Conservation (phyloP, 192 early-diverging fungal species). For the Coemansia sp. region DNA sequence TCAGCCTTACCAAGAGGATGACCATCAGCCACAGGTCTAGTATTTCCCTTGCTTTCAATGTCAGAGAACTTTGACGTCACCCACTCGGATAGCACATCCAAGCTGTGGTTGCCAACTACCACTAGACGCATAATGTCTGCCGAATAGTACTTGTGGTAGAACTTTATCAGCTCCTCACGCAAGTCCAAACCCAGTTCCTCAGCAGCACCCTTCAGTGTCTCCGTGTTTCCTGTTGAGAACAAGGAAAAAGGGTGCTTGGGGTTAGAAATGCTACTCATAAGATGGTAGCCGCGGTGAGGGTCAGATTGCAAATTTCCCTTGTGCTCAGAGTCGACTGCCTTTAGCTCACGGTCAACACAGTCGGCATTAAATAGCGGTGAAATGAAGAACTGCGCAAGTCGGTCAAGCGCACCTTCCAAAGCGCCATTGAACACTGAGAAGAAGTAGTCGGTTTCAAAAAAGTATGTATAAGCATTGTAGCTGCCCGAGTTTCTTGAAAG, state of each 20-base stretch:
- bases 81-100: conserved; percentile 74
- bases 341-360: conserved; percentile 85
- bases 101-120: conserved; percentile 81
- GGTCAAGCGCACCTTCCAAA: conserved; percentile 65
- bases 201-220: conserved; percentile 68
- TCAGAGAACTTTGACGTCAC: conserved; percentile 76
- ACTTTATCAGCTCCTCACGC: conserved; percentile 76
- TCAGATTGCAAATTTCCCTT: conserved; percentile 82
- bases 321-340: conserved; percentile 92
- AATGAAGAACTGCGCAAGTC: conserved; percentile 89
- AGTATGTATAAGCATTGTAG: conserved; percentile 31
- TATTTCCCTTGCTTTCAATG: conserved; percentile 73
- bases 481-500: conserved; percentile 27
- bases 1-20: conserved; percentile 69
- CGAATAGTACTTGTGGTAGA: conserved; percentile 85
- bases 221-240: conserved; percentile 83
- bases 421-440: conserved; percentile 36
- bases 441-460: conserved; percentile 22
- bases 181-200: conserved; percentile 64
- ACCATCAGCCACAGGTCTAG: conserved; percentile 55
- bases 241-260: conserved; percentile 76
- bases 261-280: conserved; percentile 22
- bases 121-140: conserved; percentile 91
- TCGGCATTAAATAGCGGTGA: conserved; percentile 78
- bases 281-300: background rate